phyloP scores from a whole-genome alignment of 2,329 filamentous ascomycete genomes.

The Ophiostoma ulmi region DNA sequence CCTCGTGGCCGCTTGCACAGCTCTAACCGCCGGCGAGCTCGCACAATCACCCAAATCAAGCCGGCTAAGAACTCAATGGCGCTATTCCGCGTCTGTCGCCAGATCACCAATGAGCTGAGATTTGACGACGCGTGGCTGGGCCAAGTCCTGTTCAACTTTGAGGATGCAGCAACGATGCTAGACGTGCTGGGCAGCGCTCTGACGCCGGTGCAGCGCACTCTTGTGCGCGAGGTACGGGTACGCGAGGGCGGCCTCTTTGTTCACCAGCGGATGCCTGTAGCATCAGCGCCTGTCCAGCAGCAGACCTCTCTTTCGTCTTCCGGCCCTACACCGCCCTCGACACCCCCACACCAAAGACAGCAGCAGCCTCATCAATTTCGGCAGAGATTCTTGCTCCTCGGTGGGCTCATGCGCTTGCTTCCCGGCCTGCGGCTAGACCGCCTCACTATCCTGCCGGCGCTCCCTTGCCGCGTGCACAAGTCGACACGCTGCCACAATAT shows the following conservation, averaged over 20 bases:
- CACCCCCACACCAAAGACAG: neutral
- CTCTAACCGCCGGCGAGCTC: neutral
- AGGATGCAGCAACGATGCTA: slow-evolving; percentile 27
- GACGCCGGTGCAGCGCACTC: slow-evolving; percentile 21
- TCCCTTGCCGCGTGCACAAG: slow-evolving; percentile 25
- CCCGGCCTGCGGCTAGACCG: slow-evolving; percentile 27
- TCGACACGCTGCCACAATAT: slow-evolving; percentile 22
- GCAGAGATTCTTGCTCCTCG: slow-evolving; percentile 24
- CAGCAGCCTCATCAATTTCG: slow-evolving; percentile 11
- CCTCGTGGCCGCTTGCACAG: neutral
- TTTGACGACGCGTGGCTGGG: slow-evolving; percentile 27
- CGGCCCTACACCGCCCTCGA: neutral
- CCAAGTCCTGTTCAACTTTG: slow-evolving; percentile 29
- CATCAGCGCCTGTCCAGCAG: neutral
- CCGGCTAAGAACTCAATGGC: slow-evolving; percentile 27
- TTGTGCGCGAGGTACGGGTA: slow-evolving; percentile 27
- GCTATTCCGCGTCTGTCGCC: slow-evolving; percentile 27
- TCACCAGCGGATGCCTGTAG: slow-evolving; percentile 15
- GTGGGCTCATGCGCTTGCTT: slow-evolving; percentile 28
- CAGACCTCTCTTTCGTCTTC: neutral
- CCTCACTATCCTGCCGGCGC: slow-evolving; percentile 27
- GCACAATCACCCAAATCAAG: slow-evolving; percentile 22
- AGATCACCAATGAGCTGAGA: slow-evolving; percentile 26
- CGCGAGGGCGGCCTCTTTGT: slow-evolving; percentile 26
- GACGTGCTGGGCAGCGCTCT: slow-evolving; percentile 26